Conservation (phyloP, 768 basidiomycete genomes). For the Suillus subluteus region DNA sequence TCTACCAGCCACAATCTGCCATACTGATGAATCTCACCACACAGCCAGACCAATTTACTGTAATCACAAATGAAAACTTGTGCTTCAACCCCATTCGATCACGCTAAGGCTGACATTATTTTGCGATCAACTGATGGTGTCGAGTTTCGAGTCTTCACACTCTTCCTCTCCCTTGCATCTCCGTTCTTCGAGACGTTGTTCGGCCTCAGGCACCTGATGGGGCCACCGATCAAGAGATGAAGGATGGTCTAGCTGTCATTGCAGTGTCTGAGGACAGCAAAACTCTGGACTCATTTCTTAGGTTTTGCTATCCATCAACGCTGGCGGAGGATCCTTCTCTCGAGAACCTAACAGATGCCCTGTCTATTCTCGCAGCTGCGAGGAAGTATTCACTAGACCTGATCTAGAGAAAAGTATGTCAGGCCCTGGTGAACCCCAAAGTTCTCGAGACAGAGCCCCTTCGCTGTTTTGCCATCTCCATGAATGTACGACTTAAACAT, state of each 20-base stretch:
- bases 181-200: slow-evolving; percentile 35
- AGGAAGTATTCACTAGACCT: slow-evolving; percentile 28
- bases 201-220: slow-evolving; percentile 17
- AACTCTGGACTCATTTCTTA: slow-evolving; percentile 22
- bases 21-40: neutral
- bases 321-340: slow-evolving; percentile 24
- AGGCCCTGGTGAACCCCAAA: slow-evolving; percentile 18
- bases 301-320: slow-evolving; percentile 28
- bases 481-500: slow-evolving; percentile 22
- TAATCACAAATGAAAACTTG: neutral
- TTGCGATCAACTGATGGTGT: slow-evolving; percentile 23
- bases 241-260: slow-evolving; percentile 13
- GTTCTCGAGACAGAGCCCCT: slow-evolving; percentile 21
- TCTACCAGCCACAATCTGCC: neutral
- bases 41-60: neutral
- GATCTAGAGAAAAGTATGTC: slow-evolving; percentile 17
- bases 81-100: slow-evolving; percentile 6
- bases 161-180: slow-evolving; percentile 31
- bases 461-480: slow-evolving; percentile 32
- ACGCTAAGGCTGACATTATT: slow-evolving; percentile 17
- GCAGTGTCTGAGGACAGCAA: slow-evolving; percentile 23
- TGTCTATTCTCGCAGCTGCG: slow-evolving; percentile 22
- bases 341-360: slow-evolving; percentile 22
- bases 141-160: slow-evolving; percentile 30
- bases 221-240: neutral